Percentiles rank a stretch among this genome's conserved stretches.
Evolutionary conservation across 2,329 filamentous ascomycete genomes (phyloP).

Genomic region (Aspergillus hiratsukae): DNA sequence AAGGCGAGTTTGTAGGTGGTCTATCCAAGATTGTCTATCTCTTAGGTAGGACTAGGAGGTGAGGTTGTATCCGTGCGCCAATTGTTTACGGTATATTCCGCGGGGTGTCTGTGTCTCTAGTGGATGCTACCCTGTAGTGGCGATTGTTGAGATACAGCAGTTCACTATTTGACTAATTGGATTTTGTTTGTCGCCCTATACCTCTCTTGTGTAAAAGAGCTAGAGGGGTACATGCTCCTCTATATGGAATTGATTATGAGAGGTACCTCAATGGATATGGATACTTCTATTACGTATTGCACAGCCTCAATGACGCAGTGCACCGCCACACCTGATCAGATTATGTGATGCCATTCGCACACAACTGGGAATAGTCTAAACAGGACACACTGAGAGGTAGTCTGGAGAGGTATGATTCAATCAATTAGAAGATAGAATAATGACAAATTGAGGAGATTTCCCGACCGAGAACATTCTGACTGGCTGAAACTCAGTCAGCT

Average conservation of each 20-base stretch:
- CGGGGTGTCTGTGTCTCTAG: too few species aligned
- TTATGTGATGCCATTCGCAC: neutral
- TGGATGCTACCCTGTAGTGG: too few species aligned
- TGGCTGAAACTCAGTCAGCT: neutral
- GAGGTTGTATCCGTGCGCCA: too few species aligned
- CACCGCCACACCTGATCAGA: constrained; percentile 1
- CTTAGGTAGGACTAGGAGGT: too few species aligned
- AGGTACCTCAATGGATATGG: too few species aligned
- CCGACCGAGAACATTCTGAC: neutral
- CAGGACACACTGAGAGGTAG: neutral
- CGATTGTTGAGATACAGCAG: neutral
- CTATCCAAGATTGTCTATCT: too few species aligned
- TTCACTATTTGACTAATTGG: neutral
- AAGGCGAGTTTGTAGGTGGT: constrained; percentile 14
- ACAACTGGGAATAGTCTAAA: neutral
- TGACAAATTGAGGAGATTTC: too few species aligned
- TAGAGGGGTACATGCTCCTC: too few species aligned
- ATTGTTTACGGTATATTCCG: neutral
- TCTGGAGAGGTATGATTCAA: too few species aligned
- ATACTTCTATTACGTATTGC: neutral
- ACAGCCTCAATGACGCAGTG: constrained; percentile 7
- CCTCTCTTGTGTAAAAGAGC: too few species aligned
- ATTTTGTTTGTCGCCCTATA: too few species aligned
- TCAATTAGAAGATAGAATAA: neutral
- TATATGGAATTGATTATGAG: too few species aligned